Percentiles rank a stretch among this genome's conserved stretches.
phyloP scores from a whole-genome alignment of 805 yeast species.

The Lipomyces sp. region DNA sequence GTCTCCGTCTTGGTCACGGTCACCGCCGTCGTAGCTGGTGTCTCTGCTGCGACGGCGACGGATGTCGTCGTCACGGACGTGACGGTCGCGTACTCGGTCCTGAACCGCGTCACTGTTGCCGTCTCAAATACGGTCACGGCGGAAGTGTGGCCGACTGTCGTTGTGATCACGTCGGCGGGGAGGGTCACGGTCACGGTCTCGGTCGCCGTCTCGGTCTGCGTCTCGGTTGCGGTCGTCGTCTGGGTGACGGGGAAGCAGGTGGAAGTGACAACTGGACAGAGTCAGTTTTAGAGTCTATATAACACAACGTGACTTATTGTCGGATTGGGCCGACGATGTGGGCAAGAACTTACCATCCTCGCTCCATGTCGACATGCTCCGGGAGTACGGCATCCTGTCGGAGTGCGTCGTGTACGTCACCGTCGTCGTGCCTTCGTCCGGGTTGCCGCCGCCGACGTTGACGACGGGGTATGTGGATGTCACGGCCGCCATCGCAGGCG shows the following conservation, averaged over 20 bases:
- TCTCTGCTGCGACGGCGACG: not conserved
- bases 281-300: not conserved
- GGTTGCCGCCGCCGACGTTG: slow-evolving; percentile 15
- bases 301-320: not conserved
- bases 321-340: no score
- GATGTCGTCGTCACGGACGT: not conserved
- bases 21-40: not conserved
- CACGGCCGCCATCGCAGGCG: slow-evolving; percentile 4
- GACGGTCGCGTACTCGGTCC: slow-evolving; percentile 5
- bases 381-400: not conserved
- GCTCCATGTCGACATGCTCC: not conserved
- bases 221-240: not conserved
- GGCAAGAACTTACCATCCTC: not conserved
- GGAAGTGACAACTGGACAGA: not conserved
- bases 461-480: slow-evolving; percentile 16
- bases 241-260: not conserved
- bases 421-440: slow-evolving; percentile 1
- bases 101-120: slow-evolving; percentile 2
- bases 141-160: slow-evolving; percentile 1
- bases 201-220: slow-evolving; percentile 2
- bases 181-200: slow-evolving; percentile 4
- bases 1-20: not conserved
- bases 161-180: not conserved
- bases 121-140: slow-evolving; percentile 1
- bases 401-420: not conserved